A percentile compares a stretch with the other conserved stretches of the same genome.
Conservation (phyloP, 768 basidiomycete species). For the Boletus subparvulus region DNA sequence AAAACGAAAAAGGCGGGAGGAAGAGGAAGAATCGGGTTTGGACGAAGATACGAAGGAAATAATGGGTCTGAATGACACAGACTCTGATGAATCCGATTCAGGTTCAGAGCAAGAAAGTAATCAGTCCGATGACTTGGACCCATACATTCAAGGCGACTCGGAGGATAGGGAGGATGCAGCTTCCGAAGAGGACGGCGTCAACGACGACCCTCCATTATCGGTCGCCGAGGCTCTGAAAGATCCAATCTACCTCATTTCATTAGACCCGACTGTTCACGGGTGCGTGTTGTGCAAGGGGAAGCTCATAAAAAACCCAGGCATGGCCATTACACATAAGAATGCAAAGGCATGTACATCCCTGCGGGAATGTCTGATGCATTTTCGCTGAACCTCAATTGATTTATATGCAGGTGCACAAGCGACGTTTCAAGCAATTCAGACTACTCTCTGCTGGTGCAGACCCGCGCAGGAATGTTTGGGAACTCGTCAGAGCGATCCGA, state of each 20-base stretch:
- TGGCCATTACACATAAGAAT: slow-evolving; percentile 55
- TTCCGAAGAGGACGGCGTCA: slow-evolving; percentile 22
- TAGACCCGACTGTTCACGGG: slow-evolving; percentile 52
- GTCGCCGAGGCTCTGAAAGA: slow-evolving; percentile 60
- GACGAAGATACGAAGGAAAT: slow-evolving; percentile 63
- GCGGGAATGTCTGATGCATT: background rate
- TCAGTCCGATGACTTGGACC: slow-evolving; percentile 30
- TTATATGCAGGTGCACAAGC: slow-evolving; percentile 55
- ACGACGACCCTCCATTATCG: slow-evolving; percentile 46
- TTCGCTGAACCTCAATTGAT: background rate
- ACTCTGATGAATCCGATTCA: slow-evolving; percentile 67
- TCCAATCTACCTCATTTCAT: slow-evolving; percentile 59
- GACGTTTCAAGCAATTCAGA: slow-evolving; percentile 55
- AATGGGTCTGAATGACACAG: slow-evolving; percentile 69
- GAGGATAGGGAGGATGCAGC: slow-evolving; percentile 22
- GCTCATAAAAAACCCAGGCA: slow-evolving; percentile 56
- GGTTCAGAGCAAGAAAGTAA: slow-evolving; percentile 38
- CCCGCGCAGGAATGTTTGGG: slow-evolving; percentile 49
- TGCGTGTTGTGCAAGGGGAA: slow-evolving; percentile 76
- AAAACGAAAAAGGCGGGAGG: slow-evolving; percentile 55
- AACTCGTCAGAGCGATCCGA: slow-evolving; percentile 31
- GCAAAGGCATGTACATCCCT: slow-evolving; percentile 57
- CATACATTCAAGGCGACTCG: slow-evolving; percentile 11
- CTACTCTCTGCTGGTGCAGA: slow-evolving; percentile 39
- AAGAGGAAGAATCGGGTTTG: slow-evolving; percentile 64